Base-by-base conservation (phyloP, 1,284 basidiomycete genomes). In the Cronartium quercuum region DNA sequence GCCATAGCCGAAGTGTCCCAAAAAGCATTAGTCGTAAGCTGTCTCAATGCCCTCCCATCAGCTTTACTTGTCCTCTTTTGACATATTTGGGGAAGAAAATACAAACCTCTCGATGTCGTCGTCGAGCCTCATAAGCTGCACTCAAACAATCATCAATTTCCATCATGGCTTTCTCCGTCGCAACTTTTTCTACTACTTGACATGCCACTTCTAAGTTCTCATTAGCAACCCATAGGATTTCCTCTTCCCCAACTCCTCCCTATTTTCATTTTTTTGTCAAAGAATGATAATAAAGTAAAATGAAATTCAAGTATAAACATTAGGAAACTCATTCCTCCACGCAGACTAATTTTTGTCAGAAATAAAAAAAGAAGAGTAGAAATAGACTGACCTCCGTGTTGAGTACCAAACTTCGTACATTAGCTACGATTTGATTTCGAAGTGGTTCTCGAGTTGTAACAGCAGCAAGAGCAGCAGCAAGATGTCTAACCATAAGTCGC, bases 381-480 rank as follows among this genome's bases (percentile, higher is more conserved):
- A 57, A 29, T 38, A 13, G 13, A 37, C 10, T 21, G n/a, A 57
- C 12, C n/a, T 21, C 51, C 18, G 29, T 21, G 21, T 57, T 57
- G 66, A 97, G 83, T 77, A 57, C 51, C 0, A 89, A 87, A 64
- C 89, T 87, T 35, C 94, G 89, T 57, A 98, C 87, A 81, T 97
- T 92, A 75, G 87, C 88, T n/a, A 91, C 88, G 81, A 98, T 89
- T 82, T 94, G 94, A 80, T 89, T 91, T 80, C 94, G 90, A 76
- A 99, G 83, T 0, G 96, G 95, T 81, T 99, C 96, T 82, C 98
- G 98, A 86, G 95, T 98, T 18, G 96, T 98, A 34, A 99, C 96
- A 67, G 98, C 84, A 6, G 96, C 96, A 61, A 99, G 86, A 80
- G 92, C 96, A 58, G 95, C 95, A 21, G 96, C 96, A 68, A 98